Base-by-base conservation (phyloP, 192 early-diverging fungal genomes). In the Blastocladiella britannica region DNA sequence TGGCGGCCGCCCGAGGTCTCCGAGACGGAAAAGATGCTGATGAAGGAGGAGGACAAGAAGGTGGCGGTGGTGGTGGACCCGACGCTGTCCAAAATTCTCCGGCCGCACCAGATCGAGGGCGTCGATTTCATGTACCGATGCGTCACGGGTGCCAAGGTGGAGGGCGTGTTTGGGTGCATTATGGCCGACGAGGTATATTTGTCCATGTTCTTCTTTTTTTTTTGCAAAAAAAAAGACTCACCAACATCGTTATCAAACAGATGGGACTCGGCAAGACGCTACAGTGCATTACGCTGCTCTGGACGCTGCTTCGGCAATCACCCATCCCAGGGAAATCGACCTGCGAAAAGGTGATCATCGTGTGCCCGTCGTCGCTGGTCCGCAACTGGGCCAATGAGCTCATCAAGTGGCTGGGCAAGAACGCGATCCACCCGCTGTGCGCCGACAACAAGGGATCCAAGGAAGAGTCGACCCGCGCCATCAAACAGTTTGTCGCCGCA, bases 121-220 rank as follows among this genome's bases (percentile, higher is more conserved):
- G 90, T 99, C 3, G 69, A 78, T 60, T 99, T 99, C 63, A 68
- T 99, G 61, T 99, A 87, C 72, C 80, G 86, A 29, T 99, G 96
- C 69, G 79, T 84, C 0, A 96, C 88, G 15, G 93, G 89, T n/a
- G 62, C 59, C 25, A 76, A 80, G 18, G 69, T 77, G 28, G 68
- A 77, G 25, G 72, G 82, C 62, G 84, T 86, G 0, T 87, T 75
- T 63, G 96, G 93, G 60, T 93, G 89, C 59, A 99, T 99, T 55
- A 96, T 97, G 91, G 96, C 96, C 1, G 96, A 99, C 69, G 96
- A 99, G 62, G 94, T 96, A n/a, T n/a, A n/a, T n/a, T n/a, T n/a
- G n/a, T n/a, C n/a, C n/a, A n/a, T n/a, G n/a, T n/a, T n/a, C n/a
- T n/a, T n/a, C n/a, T n/a, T n/a, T n/a, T n/a, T n/a, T n/a, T n/a